These are phyloP conservation scores for Ascochyta lentis DNA, from an alignment of 2,329 filamentous ascomycete species.

Conservation along the genomic window DNA sequence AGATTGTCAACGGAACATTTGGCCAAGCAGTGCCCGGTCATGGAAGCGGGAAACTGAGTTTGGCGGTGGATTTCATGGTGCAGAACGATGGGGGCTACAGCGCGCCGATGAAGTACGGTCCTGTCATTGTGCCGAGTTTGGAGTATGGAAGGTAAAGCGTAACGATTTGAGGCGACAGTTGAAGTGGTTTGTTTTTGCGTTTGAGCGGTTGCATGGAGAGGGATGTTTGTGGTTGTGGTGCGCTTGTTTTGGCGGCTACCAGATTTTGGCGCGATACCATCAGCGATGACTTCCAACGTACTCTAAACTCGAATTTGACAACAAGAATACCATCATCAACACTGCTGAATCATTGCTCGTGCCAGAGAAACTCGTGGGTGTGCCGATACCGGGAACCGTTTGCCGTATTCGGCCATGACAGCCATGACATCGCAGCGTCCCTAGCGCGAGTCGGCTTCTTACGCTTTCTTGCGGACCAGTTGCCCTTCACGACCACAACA, in stretches of 20 bases:
- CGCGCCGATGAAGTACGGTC: constrained; percentile 91
- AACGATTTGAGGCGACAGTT: not conserved
- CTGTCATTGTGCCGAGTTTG: constrained; percentile 84
- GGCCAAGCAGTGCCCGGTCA: constrained; percentile 49
- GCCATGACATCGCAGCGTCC: constrained; percentile 12
- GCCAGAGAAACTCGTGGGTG: not conserved
- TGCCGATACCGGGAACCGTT: constrained; percentile 23
- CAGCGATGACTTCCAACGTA: not conserved
- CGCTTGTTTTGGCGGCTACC: not conserved
- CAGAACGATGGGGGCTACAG: constrained; percentile 86
- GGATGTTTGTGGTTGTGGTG: constrained; percentile 2
- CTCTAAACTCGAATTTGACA: not conserved
- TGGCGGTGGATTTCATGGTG: constrained; percentile 96
- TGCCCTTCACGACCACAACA: constrained; percentile 22
- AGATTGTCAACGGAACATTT: constrained; percentile 65
- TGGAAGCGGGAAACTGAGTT: constrained; percentile 66
- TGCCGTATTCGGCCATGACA: constrained; percentile 31
- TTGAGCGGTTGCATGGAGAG: constrained; percentile 34
- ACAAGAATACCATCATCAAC: not conserved
- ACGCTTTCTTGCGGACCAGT: constrained; percentile 13
- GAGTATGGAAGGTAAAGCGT: constrained; percentile 55
- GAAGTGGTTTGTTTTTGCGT: constrained; percentile 11
- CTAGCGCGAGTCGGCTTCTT: constrained; percentile 10
- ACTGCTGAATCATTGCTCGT: not conserved
- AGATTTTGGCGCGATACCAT: not conserved